Conservation (phyloP, 768 basidiomycete species). For the Amanita rubescens region DNA sequence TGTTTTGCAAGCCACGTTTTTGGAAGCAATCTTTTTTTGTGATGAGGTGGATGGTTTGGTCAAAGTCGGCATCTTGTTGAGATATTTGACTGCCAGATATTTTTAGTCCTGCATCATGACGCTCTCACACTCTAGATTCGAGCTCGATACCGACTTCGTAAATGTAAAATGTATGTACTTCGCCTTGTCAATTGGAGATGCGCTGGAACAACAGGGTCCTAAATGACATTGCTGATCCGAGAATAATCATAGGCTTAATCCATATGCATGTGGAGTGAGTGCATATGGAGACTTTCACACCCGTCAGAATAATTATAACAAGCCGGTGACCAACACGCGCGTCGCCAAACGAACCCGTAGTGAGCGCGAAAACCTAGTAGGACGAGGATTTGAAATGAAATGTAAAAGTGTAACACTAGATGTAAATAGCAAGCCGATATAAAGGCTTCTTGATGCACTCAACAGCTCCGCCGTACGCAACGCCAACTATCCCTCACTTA, state of each 20-base stretch:
- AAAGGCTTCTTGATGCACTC: conserved; percentile 23
- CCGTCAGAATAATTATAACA: too few relatives aligned
- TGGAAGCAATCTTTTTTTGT: neutral
- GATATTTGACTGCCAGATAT: too few relatives aligned
- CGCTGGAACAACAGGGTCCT: too few relatives aligned
- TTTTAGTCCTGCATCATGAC: neutral
- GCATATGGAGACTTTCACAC: conserved; percentile 25
- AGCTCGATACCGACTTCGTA: too few relatives aligned
- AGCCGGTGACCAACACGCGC: too few relatives aligned
- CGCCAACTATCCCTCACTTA: conserved; percentile 34
- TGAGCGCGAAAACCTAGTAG: too few relatives aligned
- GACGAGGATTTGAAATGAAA: neutral
- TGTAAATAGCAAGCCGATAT: neutral
- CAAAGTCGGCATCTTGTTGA: neutral
- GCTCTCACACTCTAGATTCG: too few relatives aligned
- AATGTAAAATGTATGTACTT: too few relatives aligned
- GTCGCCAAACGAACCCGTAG: too few relatives aligned
- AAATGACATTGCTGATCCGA: neutral
- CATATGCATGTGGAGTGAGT: conserved; percentile 28
- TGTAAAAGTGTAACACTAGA: neutral
- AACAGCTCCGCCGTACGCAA: conserved; percentile 42
- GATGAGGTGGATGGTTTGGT: neutral
- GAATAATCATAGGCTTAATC: neutral
- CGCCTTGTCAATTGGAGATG: too few relatives aligned
- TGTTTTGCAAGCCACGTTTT: neutral